A percentile compares a stretch with the other conserved stretches of the same genome.
phyloP scores from a whole-genome alignment of 345 rosid species.

The Eucalyptus erythrocorys region DNA sequence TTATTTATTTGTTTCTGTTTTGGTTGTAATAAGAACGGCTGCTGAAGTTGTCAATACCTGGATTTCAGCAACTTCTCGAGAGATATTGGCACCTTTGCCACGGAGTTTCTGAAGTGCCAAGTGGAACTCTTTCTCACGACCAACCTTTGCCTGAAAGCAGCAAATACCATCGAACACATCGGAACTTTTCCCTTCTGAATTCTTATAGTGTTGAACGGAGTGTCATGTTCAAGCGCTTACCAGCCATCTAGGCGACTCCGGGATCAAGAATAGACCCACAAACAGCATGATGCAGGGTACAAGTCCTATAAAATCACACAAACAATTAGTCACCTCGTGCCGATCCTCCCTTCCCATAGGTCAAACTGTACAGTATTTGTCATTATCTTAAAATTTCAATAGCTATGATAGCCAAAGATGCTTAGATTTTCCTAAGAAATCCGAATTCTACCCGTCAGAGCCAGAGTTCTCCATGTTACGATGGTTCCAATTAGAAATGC shows the following conservation, averaged over 20 bases:
- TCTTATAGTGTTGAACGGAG: not conserved
- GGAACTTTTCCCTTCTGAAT: not conserved
- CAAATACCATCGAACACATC: not conserved
- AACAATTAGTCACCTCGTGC: not conserved
- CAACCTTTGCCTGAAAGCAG: conserved; percentile 58
- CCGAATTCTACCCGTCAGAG: conserved; percentile 48
- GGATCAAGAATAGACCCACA: conserved; percentile 58
- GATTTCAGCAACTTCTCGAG: conserved; percentile 65
- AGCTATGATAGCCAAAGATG: not conserved
- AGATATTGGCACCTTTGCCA: conserved; percentile 54
- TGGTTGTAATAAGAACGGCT: not conserved
- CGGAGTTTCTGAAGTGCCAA: conserved; percentile 52
- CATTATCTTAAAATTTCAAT: not conserved
- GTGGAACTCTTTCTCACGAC: conserved; percentile 50
- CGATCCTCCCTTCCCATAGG: not conserved
- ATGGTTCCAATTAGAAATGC: conserved; percentile 59
- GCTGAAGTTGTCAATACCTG: conserved; percentile 14
- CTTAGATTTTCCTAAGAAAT: not conserved
- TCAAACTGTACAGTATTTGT: not conserved
- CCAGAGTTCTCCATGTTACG: conserved; percentile 70
- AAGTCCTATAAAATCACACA: conserved; percentile 30
- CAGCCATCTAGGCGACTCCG: conserved; percentile 96
- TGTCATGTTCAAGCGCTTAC: conserved; percentile 13
- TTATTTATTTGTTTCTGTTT: not conserved
- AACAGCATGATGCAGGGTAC: conserved; percentile 63